Evolutionary conservation across 2,329 filamentous ascomycete species (phyloP).

Genomic region (Parascedosporium putredinis): DNA sequence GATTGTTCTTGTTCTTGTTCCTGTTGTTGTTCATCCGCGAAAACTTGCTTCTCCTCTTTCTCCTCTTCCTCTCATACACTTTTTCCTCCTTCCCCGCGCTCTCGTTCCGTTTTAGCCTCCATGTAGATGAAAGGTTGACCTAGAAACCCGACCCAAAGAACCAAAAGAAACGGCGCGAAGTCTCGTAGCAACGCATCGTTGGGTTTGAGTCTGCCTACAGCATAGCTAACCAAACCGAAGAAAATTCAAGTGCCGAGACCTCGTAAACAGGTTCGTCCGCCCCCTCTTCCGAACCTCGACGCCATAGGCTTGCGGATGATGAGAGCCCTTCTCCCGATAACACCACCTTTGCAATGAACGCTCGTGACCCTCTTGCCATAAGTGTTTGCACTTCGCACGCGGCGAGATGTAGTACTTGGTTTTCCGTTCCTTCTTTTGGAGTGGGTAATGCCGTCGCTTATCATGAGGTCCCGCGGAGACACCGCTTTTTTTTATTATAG

Average conservation of each 20-base stretch:
- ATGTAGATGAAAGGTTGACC: not conserved
- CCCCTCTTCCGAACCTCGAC: not conserved
- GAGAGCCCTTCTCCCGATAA: not conserved
- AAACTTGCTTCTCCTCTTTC: no score
- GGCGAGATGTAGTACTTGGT: no score
- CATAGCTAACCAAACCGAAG: not conserved
- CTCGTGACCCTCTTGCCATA: no score
- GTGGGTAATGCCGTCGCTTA: no score
- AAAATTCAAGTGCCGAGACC: not conserved
- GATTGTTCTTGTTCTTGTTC: no score
- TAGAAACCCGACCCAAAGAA: not conserved
- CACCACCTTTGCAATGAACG: not conserved
- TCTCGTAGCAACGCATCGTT: no score
- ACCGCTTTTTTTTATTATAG: no score
- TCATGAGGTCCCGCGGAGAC: no score
- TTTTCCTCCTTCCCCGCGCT: not conserved
- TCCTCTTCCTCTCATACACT: no score
- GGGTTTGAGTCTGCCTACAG: not conserved
- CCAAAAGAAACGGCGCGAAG: not conserved
- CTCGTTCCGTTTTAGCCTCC: not conserved
- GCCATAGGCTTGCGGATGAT: not conserved
- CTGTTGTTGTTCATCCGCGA: no score
- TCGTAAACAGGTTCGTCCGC: not conserved
- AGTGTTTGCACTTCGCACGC: no score
- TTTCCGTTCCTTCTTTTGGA: no score